Evolutionary conservation across 495 filamentous ascomycete species (phyloP), one percentile per base, ranked within the genome.

Genomic region (Penicillium mononematosum): DNA sequence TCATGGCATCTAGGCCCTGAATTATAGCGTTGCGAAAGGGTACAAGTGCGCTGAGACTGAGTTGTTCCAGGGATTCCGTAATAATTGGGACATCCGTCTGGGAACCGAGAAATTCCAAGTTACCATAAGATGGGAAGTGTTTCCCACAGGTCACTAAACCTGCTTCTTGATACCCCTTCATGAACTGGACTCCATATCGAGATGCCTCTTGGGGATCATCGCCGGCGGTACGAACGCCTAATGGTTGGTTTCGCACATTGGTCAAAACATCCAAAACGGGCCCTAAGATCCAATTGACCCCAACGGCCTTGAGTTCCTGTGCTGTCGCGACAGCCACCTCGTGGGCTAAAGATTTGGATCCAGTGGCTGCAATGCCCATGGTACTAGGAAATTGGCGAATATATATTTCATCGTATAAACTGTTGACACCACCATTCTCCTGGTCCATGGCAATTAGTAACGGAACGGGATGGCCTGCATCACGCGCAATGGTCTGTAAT

Each of bases 371-470:
- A 58, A 95, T 81, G 32, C 91, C 91, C 91, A 96, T 96, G 47
- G 90, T 86, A 61, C 88, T 92, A 17, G 91, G 91, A 60, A 92
- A 96, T 66, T 96, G 91, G 56, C 89, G 88, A 61, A 96, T 90
- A 70, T 89, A 92, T 57, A 91, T 88, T 60, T 93, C 89, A 75
- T 96, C 91, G 65, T 90, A 96, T 16, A 96, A 79, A 70, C 89
- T 93, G 74, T 96, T 96, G 65, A 96, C 91, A 4, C 91, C 91
- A 46, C 91, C 91, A 88, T 96, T 96, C 69, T 96, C 91, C 64
- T 96, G 91, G 67, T 96, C 91, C 36, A 96, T 66, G 14, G 88
- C 89, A 63, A 96, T 96, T 53, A 90, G 75, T 25, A 96, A 74
- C 12, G 91, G 91, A 3, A 92, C 85, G 3, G 87, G 87, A 69